These are phyloP conservation scores for Nicotiana knightiana DNA, from an alignment of 257 asterid genomes.

Conservation along the genomic window DNA sequence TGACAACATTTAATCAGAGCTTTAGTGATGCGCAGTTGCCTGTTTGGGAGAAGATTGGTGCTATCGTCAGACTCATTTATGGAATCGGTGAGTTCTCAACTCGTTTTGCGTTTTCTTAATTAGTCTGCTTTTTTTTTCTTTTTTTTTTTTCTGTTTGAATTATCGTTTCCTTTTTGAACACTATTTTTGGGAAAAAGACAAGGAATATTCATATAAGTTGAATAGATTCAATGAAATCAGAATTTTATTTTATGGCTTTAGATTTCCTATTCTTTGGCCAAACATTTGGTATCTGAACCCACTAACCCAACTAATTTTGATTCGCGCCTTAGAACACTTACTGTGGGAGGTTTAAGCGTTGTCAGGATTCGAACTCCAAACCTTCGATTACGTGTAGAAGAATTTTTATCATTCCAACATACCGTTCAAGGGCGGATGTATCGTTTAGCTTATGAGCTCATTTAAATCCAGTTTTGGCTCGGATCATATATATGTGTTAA, in stretches of 20 bases:
- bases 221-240: neutral
- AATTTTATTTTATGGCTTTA: neutral
- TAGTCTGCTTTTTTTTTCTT: no score
- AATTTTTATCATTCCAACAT: no score
- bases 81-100: slow-evolving; percentile 65
- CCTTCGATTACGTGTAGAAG: no score
- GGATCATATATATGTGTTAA: no score
- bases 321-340: no score
- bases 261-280: neutral
- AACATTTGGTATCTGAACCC: neutral
- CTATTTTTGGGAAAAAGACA: neutral
- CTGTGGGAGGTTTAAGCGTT: neutral
- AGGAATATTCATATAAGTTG: neutral
- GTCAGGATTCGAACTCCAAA: no score
- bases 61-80: slow-evolving; percentile 83
- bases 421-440: no score
- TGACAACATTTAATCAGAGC: slow-evolving; percentile 71
- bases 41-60: slow-evolving; percentile 95
- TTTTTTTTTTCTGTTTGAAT: neutral
- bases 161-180: neutral
- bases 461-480: no score
- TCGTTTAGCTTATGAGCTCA: no score
- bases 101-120: neutral
- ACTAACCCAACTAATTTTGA: neutral
- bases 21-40: slow-evolving; percentile 65